These are phyloP conservation scores for Zygosaccharomyces pseudobailii DNA, from an alignment of 1,139 yeast genomes.

Conservation along the genomic window DNA sequence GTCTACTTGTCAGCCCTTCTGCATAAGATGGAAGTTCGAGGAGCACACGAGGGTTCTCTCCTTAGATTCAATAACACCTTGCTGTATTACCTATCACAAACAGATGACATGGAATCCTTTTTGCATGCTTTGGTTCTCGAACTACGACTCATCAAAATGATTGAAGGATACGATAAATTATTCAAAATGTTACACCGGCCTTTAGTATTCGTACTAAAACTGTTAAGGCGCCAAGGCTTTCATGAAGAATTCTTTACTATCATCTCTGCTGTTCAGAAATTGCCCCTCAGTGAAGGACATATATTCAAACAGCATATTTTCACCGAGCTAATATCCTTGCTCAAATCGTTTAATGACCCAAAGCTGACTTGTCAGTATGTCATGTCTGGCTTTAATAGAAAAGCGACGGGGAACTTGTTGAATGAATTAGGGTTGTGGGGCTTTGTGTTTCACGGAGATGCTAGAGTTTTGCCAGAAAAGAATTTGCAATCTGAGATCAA, in stretches of 20 bases:
- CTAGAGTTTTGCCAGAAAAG: constrained; percentile 4
- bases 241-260: constrained; percentile 23
- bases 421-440: constrained; percentile 29
- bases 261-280: constrained; percentile 12
- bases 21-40: constrained; percentile 18
- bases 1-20: constrained; percentile 23
- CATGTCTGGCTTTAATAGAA: constrained; percentile 16
- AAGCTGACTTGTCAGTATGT: constrained; percentile 22
- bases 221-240: constrained; percentile 17
- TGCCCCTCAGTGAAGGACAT: constrained; percentile 9
- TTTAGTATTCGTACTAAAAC: constrained; percentile 14
- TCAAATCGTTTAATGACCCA: constrained; percentile 29
- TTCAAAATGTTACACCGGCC: constrained; percentile 16
- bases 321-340: constrained; percentile 18
- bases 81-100: constrained; percentile 16
- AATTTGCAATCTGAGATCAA: constrained; percentile 12
- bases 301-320: constrained; percentile 19
- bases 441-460: constrained; percentile 14
- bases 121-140: constrained; percentile 14
- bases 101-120: constrained; percentile 18
- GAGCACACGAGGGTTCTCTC: constrained; percentile 8
- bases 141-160: constrained; percentile 9
- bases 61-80: constrained; percentile 20
- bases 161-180: background rate
- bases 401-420: constrained; percentile 14